Conservation (phyloP, 306 rosid species). For the Rosa persica region DNA sequence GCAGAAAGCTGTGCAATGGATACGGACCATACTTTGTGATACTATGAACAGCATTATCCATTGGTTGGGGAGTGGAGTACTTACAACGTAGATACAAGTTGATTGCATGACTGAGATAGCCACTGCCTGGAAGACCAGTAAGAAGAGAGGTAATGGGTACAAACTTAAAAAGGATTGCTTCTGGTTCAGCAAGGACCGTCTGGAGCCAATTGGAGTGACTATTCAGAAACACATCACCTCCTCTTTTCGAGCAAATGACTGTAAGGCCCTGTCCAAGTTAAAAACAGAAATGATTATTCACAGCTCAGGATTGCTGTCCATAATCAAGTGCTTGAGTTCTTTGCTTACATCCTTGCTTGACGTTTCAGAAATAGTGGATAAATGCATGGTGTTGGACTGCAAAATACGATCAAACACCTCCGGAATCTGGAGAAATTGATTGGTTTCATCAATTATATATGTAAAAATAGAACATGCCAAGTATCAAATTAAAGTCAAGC, state of each 20-base stretch:
- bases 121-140: constrained; percentile 92
- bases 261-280: constrained; percentile 67
- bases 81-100: constrained; percentile 94
- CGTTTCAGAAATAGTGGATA: constrained; percentile 77
- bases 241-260: constrained; percentile 72
- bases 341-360: constrained; percentile 95
- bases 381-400: constrained; percentile 80
- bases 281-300: constrained; percentile 18
- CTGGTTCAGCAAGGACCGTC: constrained; percentile 77
- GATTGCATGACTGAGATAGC: constrained; percentile 97
- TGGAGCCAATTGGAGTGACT: constrained; percentile 90
- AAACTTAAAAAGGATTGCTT: constrained; percentile 75
- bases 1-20: constrained; percentile 23
- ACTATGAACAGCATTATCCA: not conserved
- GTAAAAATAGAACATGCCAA: not conserved
- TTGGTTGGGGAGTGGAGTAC: constrained; percentile 25
- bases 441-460: constrained; percentile 13
- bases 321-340: constrained; percentile 19
- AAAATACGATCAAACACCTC: constrained; percentile 81
- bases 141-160: constrained; percentile 90
- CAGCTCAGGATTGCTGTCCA: constrained; percentile 15
- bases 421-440: constrained; percentile 59
- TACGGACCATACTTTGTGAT: constrained; percentile 12
- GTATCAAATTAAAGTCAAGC: constrained; percentile 7
- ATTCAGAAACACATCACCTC: constrained; percentile 72